These are phyloP conservation scores for Zasmidium cellare DNA, from an alignment of 2,329 filamentous ascomycete genomes.

Conservation along the genomic window DNA sequence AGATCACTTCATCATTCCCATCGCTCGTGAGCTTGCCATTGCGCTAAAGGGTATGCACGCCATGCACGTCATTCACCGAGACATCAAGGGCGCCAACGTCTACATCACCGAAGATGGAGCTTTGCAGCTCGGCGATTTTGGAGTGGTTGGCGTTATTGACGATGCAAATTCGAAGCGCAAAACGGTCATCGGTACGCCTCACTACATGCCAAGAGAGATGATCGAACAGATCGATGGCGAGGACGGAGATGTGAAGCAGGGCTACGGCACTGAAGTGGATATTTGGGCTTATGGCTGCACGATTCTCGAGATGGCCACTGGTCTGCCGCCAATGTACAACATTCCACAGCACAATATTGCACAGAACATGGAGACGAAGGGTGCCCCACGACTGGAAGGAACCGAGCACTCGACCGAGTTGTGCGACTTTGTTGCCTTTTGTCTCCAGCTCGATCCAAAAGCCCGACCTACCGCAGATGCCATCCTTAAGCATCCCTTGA, in stretches of 20 bases:
- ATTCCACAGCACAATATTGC: slow-evolving; percentile 26
- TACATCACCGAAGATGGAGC: slow-evolving; percentile 73
- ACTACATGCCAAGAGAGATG: slow-evolving; percentile 85
- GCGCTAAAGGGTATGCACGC: slow-evolving; percentile 64
- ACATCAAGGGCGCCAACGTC: slow-evolving; percentile 73
- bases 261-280: slow-evolving; percentile 58
- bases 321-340: slow-evolving; percentile 63
- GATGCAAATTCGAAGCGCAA: slow-evolving; percentile 71
- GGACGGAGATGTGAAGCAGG: slow-evolving; percentile 42
- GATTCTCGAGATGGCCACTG: slow-evolving; percentile 77
- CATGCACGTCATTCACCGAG: slow-evolving; percentile 65
- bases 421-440: slow-evolving; percentile 70
- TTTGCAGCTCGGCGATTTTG: slow-evolving; percentile 83
- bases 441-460: slow-evolving; percentile 67
- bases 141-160: slow-evolving; percentile 76
- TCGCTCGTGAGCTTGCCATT: slow-evolving; percentile 63
- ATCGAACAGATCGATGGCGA: slow-evolving; percentile 48
- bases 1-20: slow-evolving; percentile 63
- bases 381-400: slow-evolving; percentile 69
- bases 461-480: slow-evolving; percentile 69
- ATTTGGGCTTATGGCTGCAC: slow-evolving; percentile 86
- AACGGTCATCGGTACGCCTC: slow-evolving; percentile 78
- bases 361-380: slow-evolving; percentile 41
- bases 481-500: slow-evolving; percentile 69
- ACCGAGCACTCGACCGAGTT: slow-evolving; percentile 69